A percentile compares a stretch with the other conserved stretches of the same genome.
Evolutionary conservation across 2,329 filamentous ascomycete genomes (phyloP).

Genomic region (Claviceps sp.): DNA sequence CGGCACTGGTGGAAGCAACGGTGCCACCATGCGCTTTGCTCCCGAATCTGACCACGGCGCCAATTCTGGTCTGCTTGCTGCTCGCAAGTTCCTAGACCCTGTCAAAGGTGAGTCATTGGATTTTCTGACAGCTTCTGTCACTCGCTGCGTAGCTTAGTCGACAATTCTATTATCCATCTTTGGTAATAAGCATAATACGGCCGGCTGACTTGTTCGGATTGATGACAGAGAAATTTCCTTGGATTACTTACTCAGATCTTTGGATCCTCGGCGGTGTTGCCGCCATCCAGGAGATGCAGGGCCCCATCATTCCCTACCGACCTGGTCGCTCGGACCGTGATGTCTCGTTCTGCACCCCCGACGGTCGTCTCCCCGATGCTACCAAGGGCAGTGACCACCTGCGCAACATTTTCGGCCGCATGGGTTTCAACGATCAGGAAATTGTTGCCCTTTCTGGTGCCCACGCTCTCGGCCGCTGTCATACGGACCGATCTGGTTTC

Average conservation of each 20-base stretch:
- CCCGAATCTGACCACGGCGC: conserved; percentile 85
- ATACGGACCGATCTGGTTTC: conserved; percentile 77
- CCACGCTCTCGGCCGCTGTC: conserved; percentile 80
- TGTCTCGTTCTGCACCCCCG: conserved; percentile 74
- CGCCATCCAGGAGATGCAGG: conserved; percentile 91
- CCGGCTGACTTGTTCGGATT: neutral
- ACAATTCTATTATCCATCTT: too few relatives aligned
- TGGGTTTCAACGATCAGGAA: conserved; percentile 96
- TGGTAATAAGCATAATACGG: too few relatives aligned
- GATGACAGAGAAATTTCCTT: conserved; percentile 56
- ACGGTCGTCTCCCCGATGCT: conserved; percentile 75
- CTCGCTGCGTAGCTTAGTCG: too few relatives aligned
- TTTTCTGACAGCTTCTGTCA: too few relatives aligned
- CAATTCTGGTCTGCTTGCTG: conserved; percentile 77
- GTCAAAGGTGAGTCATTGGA: conserved; percentile 54
- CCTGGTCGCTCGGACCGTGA: conserved; percentile 76
- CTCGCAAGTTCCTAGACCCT: conserved; percentile 86
- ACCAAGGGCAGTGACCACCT: conserved; percentile 68
- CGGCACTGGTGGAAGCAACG: conserved; percentile 84
- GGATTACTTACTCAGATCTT: conserved; percentile 93
- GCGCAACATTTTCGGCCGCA: conserved; percentile 84
- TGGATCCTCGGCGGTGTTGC: conserved; percentile 83
- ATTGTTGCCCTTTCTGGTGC: conserved; percentile 83
- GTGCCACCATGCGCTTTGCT: conserved; percentile 90
- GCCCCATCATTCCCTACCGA: conserved; percentile 75